phyloP scores from a whole-genome alignment of 306 rosid species.

The Cotoneaster glaucophyllus region DNA sequence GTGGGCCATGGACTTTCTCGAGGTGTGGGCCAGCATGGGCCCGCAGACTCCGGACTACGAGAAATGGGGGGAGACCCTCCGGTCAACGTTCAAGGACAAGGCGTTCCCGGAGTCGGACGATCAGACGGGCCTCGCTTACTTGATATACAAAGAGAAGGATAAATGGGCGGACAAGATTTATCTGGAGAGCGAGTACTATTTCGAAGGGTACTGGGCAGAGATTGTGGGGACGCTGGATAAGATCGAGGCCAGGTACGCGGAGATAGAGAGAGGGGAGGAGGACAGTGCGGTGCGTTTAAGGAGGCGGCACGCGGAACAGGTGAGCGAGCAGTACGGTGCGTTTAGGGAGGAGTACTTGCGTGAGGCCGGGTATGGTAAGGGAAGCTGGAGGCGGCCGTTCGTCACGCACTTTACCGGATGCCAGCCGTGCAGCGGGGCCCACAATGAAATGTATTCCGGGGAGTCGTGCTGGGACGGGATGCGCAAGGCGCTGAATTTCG shows the following conservation, averaged over 20 bases:
- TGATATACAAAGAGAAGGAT: conserved; percentile 45
- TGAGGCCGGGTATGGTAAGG: conserved; percentile 30
- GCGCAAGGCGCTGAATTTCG: conserved; percentile 59
- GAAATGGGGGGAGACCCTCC: conserved; percentile 53
- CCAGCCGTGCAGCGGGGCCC: conserved; percentile 84
- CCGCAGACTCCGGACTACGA: conserved; percentile 64
- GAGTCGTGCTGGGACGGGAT: conserved; percentile 70
- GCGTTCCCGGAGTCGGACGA: conserved; percentile 78
- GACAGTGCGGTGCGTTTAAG: conserved; percentile 28
- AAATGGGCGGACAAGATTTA: conserved; percentile 73
- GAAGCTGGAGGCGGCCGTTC: conserved; percentile 68
- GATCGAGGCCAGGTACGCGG: conserved; percentile 24
- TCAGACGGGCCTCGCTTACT: conserved; percentile 79
- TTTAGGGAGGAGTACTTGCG: conserved; percentile 38
- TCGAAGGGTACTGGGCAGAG: conserved; percentile 79
- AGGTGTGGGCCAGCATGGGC: conserved; percentile 82
- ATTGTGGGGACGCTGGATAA: conserved; percentile 37
- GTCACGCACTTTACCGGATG: conserved; percentile 86
- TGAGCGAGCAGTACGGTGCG: conserved; percentile 52
- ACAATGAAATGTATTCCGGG: conserved; percentile 50
- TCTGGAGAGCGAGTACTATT: conserved; percentile 54
- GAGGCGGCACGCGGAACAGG: conserved; percentile 71
- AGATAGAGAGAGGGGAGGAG: conserved; percentile 31
- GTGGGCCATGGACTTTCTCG: conserved; percentile 80
- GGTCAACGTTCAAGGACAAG: conserved; percentile 65